A percentile compares a stretch with the other conserved stretches of the same genome.
Conservation (phyloP, 129 eudicot species). For the Escallonia rubra region DNA sequence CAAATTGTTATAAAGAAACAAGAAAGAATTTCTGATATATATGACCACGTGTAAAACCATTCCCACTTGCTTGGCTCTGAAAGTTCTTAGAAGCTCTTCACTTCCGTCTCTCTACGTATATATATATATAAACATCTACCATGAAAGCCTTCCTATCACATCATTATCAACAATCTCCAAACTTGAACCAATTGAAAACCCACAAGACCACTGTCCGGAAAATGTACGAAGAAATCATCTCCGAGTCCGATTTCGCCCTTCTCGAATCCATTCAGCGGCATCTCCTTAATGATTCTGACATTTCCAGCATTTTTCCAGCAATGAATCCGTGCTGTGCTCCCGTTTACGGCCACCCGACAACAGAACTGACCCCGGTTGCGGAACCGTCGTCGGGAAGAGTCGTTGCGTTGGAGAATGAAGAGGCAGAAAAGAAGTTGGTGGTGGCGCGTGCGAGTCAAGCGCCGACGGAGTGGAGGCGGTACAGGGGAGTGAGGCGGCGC, state of each 20-base stretch:
- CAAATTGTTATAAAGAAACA: too few species aligned
- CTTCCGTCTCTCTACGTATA: too few species aligned
- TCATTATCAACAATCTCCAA: too few species aligned
- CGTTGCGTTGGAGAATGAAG: neutral
- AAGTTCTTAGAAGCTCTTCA: too few species aligned
- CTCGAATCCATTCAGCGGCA: constrained; percentile 37
- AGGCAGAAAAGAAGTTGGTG: neutral
- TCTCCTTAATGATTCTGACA: constrained; percentile 35
- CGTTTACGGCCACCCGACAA: neutral
- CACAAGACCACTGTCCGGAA: neutral
- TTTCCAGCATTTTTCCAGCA: constrained; percentile 17
- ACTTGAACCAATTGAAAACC: neutral
- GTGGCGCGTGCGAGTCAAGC: neutral
- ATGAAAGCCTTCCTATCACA: too few species aligned
- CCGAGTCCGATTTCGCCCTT: constrained; percentile 41
- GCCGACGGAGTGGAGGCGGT: constrained; percentile 33
- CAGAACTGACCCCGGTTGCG: neutral
- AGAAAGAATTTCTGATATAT: too few species aligned
- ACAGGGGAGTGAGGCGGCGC: constrained; percentile 42
- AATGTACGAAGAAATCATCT: constrained; percentile 25
- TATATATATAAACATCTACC: too few species aligned
- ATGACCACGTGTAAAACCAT: too few species aligned
- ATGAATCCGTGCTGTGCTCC: neutral
- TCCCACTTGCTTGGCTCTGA: too few species aligned
- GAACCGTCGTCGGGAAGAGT: neutral